phyloP scores from a whole-genome alignment of 2,329 filamentous ascomycete species.

The Colletotrichum eremochloae region DNA sequence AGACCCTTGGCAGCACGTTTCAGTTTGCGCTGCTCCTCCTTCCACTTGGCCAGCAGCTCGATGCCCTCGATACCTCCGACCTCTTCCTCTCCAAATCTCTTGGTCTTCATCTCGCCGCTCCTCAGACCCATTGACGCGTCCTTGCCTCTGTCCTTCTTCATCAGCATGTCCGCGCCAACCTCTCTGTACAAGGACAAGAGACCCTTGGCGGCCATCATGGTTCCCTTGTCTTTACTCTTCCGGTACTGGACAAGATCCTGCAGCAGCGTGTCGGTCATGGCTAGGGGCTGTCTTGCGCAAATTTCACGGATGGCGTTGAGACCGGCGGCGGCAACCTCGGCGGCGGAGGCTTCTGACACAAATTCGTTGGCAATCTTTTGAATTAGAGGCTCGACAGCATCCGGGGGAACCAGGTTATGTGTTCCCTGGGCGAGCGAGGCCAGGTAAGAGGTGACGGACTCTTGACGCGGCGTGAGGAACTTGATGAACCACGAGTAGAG shows the following conservation, averaged over 20 bases:
- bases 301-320: conserved; percentile 96
- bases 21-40: conserved; percentile 86
- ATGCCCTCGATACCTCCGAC: conserved; percentile 89
- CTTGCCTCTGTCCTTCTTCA: conserved; percentile 92
- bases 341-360: conserved; percentile 91
- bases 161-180: conserved; percentile 88
- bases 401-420: conserved; percentile 91
- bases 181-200: conserved; percentile 92
- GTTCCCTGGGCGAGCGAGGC: conserved; percentile 93
- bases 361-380: conserved; percentile 99
- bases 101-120: conserved; percentile 79
- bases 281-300: conserved; percentile 91
- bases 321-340: conserved; percentile 91
- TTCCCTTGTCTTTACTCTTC: conserved; percentile 97
- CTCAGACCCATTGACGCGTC: conserved; percentile 87
- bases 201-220: conserved; percentile 98
- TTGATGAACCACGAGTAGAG: conserved; percentile 98
- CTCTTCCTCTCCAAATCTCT: conserved; percentile 86
- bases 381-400: conserved; percentile 89
- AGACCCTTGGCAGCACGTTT: conserved; percentile 79
- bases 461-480: conserved; percentile 88
- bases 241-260: conserved; percentile 96
- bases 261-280: conserved; percentile 94
- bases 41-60: conserved; percentile 92
- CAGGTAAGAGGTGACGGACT: conserved; percentile 91